These are phyloP conservation scores for Phaseolus lunatus DNA, from an alignment of 306 rosid species.

Conservation along the genomic window DNA sequence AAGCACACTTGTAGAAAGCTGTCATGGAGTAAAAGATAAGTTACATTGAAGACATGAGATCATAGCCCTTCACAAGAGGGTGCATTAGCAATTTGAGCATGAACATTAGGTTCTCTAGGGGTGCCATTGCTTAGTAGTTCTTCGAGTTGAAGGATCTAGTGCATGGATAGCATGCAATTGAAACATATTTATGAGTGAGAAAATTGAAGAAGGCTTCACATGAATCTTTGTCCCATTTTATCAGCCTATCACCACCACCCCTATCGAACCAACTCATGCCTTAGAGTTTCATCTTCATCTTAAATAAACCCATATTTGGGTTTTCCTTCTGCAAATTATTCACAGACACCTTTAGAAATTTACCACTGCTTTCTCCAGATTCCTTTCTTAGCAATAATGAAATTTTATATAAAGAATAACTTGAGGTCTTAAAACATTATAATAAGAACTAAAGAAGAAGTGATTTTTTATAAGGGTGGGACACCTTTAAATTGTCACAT, in stretches of 20 bases:
- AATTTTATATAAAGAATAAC: not conserved
- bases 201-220: not conserved
- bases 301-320: not conserved
- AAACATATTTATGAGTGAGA: not conserved
- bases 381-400: not conserved
- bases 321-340: not conserved
- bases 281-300: not conserved
- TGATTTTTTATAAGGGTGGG: too few relatives aligned
- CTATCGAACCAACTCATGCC: too few relatives aligned
- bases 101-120: not conserved
- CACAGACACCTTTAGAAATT: not conserved
- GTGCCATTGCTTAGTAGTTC: constrained; percentile 9
- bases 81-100: constrained; percentile 1
- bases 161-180: constrained; percentile 4
- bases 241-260: not conserved
- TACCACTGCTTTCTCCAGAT: not conserved
- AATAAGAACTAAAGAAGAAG: too few relatives aligned
- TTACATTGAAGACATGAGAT: not conserved
- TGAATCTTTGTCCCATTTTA: not conserved
- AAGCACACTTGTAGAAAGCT: constrained; percentile 26
- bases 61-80: not conserved
- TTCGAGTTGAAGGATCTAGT: not conserved
- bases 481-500: too few relatives aligned
- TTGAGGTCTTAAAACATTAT: too few relatives aligned
- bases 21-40: not conserved